Evolutionary conservation across 176 grass and related monocot genomes (phyloP).

Genomic region (Rhynchospora breviuscula): DNA sequence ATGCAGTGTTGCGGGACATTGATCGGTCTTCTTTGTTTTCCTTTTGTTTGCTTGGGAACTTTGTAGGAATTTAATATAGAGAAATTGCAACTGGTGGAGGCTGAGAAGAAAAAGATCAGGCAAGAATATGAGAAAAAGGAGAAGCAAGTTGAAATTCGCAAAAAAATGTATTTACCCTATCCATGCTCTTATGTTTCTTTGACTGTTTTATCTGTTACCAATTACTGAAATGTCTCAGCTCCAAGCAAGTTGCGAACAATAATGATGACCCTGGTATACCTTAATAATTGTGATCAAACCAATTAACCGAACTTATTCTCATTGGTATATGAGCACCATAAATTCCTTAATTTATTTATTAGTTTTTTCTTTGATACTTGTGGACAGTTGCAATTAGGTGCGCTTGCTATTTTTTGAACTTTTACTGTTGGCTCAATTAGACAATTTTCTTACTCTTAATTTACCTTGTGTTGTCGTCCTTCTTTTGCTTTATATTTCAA

Average conservation of each 20-base stretch:
- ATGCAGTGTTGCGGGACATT: neutral
- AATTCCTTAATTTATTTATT: neutral
- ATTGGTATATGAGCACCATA: neutral
- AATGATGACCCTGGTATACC: neutral
- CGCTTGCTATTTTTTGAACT: neutral
- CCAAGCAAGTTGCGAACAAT: neutral
- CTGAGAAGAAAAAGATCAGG: constrained; percentile 96
- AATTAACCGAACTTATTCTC: neutral
- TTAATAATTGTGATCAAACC: neutral
- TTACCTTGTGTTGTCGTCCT: neutral
- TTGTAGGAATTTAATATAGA: constrained; percentile 98
- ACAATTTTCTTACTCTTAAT: neutral
- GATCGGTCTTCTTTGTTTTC: neutral
- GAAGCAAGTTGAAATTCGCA: constrained; percentile 96
- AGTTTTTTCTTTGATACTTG: neutral
- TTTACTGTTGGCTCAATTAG: neutral
- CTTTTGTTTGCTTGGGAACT: neutral
- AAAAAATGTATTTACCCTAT: constrained; percentile 73
- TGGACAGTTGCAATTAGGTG: neutral
- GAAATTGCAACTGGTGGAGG: constrained; percentile 97
- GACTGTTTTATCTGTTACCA: neutral
- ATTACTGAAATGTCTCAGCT: neutral
- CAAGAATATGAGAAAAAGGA: constrained; percentile 98
- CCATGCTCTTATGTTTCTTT: constrained; percentile 1
- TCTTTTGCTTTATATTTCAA: constrained; percentile 2